Percentiles rank a stretch among this genome's conserved stretches.
phyloP scores from a whole-genome alignment of 2,329 filamentous ascomycete species.

The Fusarium virguliforme region DNA sequence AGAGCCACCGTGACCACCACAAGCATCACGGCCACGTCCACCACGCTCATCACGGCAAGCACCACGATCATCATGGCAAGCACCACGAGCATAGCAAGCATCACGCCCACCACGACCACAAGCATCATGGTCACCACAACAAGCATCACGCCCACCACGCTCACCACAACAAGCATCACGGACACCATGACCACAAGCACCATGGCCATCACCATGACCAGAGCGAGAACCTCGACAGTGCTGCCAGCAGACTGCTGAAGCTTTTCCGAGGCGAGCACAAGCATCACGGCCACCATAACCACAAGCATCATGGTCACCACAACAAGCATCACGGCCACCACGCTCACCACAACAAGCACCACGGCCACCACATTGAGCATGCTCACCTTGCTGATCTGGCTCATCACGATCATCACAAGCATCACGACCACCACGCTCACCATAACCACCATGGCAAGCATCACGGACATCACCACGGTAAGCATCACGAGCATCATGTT shows the following conservation, averaged over 20 bases:
- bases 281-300: conserved; percentile 9
- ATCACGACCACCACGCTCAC: conserved; percentile 16
- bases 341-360: neutral
- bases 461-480: neutral
- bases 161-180: conserved; percentile 15
- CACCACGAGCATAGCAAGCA: conserved; percentile 7
- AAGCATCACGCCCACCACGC: conserved; percentile 26
- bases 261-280: conserved; percentile 16
- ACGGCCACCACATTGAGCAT: conserved; percentile 7
- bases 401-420: conserved; percentile 20
- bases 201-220: conserved; percentile 16
- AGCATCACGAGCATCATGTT: neutral
- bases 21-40: conserved; percentile 10
- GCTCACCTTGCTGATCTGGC: conserved; percentile 8
- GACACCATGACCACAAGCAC: conserved; percentile 14
- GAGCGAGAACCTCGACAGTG: conserved; percentile 2
- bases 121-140: conserved; percentile 21
- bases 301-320: conserved; percentile 12
- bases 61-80: neutral
- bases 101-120: conserved; percentile 9
- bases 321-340: conserved; percentile 12
- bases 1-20: conserved; percentile 15
- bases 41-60: conserved; percentile 10
- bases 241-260: conserved; percentile 17
- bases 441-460: neutral